Base-by-base conservation (phyloP, 2,329 filamentous ascomycete species). In the Neurospora sp. region DNA sequence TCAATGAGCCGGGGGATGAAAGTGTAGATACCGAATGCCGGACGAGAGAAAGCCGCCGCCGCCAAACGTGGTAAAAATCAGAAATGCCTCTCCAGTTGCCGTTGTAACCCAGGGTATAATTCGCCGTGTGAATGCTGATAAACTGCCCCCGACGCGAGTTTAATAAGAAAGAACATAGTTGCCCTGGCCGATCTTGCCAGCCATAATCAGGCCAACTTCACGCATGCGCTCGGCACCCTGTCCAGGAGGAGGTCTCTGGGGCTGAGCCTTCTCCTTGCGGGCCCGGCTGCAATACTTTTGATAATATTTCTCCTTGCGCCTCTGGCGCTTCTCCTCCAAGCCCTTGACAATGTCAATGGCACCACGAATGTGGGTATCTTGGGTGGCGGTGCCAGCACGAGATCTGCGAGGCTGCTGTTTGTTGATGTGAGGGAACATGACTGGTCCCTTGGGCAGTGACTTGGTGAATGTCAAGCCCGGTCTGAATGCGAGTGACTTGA, bases 281-380 rank as follows among this genome's bases (percentile, higher is more conserved):
- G 90, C 90, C 76, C 93, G 92, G 78, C 93, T 90, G 82, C 92
- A 96, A 77, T 95, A 91, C 79, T 97, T 96, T 76, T 94, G 91
- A 78, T 92, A 91, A 77, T 93, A 91, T 81, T 97, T 97, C 81
- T 98, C 94, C 82, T 91, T 93, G 75, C 96, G 91, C 73, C 96
- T 90, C 82, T 96, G 92, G 36, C 94, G 91, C 83, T 97, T 98
- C 81, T 92, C 91, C 82, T 99, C 96, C 1, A 99, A 87, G 8
- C 96, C 96, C 80, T 97, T 97, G 80, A 97, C 92, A 72, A 97
- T 99, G 80, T 98, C 96, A 74, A 99, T 96, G 41, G 96, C 94
- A n/a, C 93, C 93, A 72, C 96, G 91, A 10, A 92, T 87, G 73
- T 96, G 93, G 57, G 88, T 82, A 67, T 90, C 86, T 70, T 82